Evolutionary conservation across 306 rosid species (phyloP).

Genomic region (Herpetospermum pedunculosum): DNA sequence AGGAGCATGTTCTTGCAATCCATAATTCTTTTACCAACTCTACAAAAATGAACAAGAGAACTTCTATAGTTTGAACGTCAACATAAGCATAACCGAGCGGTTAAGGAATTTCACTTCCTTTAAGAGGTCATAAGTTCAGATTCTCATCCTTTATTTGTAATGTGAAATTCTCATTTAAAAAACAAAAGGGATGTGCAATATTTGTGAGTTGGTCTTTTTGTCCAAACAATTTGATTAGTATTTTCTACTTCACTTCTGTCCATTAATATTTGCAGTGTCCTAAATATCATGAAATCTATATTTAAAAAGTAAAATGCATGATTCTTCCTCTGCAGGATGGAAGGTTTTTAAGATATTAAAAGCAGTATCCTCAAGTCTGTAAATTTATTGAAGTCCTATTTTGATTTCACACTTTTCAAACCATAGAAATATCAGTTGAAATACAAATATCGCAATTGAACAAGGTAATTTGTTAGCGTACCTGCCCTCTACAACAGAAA

Average conservation of each 20-base stretch:
- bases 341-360: neutral
- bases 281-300: neutral
- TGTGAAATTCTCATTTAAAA: neutral
- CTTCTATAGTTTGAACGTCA: neutral
- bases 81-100: no score
- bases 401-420: neutral
- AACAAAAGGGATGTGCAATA: neutral
- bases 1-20: neutral
- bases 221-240: neutral
- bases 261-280: neutral
- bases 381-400: neutral
- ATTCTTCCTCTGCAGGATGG: neutral
- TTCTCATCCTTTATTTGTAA: neutral
- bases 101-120: no score
- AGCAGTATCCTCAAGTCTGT: neutral
- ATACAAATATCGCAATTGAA: neutral
- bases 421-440: neutral
- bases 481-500: constrained; percentile 58
- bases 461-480: constrained; percentile 14
- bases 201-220: neutral
- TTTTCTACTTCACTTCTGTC: neutral
- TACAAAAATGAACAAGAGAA: neutral
- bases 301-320: neutral
- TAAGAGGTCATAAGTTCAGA: no score
- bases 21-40: neutral